Conservation (phyloP, 139 green algal genomes). For the Chlamydomonas asymmetrica region DNA sequence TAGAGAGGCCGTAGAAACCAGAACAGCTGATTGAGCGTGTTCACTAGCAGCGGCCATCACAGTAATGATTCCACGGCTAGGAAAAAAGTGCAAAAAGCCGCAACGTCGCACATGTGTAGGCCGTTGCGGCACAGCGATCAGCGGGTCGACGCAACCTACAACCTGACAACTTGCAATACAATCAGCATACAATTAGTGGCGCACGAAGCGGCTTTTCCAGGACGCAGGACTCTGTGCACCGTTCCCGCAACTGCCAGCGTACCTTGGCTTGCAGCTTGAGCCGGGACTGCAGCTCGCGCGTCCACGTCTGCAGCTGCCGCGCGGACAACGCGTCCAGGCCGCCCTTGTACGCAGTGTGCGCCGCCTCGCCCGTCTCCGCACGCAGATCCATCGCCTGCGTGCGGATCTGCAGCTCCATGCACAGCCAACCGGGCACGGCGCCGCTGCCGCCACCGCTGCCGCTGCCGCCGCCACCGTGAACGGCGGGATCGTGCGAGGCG, state of each 20-base stretch:
- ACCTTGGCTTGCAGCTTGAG: conserved; percentile 1
- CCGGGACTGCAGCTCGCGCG: conserved; percentile 39
- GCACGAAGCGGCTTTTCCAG: too few species aligned
- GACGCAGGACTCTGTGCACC: too few species aligned
- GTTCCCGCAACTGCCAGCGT: not conserved
- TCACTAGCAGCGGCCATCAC: too few species aligned
- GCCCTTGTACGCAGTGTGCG: conserved; percentile 90
- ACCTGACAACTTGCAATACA: too few species aligned
- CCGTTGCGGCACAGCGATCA: too few species aligned
- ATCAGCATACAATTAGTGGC: too few species aligned
- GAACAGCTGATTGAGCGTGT: too few species aligned
- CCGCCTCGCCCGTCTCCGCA: conserved; percentile 78
- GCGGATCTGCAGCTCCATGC: conserved; percentile 80
- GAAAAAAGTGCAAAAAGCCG: too few species aligned
- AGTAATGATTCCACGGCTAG: too few species aligned
- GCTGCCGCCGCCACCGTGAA: not conserved
- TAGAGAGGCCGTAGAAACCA: too few species aligned
- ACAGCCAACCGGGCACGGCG: conserved; percentile 3
- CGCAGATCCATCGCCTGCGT: conserved; percentile 78
- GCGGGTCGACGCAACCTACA: too few species aligned
- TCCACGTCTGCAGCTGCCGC: conserved; percentile 54
- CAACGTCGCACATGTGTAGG: too few species aligned
- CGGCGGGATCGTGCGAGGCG: not conserved
- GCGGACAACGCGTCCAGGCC: conserved; percentile 67
- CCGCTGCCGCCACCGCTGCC: not conserved